Evolutionary conservation across 768 basidiomycete species (phyloP).

Genomic region (Tylopilus plumbeoviolaceoides): DNA sequence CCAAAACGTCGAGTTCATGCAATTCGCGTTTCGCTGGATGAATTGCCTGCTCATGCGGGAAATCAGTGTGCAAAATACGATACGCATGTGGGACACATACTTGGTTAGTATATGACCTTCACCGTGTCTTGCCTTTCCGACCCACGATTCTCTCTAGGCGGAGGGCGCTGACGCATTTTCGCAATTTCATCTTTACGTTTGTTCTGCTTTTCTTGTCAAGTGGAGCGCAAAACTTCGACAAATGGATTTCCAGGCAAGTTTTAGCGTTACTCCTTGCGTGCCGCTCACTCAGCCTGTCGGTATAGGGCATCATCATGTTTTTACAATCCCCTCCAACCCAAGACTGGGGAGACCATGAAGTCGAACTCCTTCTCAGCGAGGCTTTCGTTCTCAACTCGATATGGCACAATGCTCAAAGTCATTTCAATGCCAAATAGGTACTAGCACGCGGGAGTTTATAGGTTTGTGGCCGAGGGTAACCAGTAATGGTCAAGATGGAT

Average conservation of each 20-base stretch:
- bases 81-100: conserved; percentile 99
- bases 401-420: conserved; percentile 91
- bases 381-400: conserved; percentile 92
- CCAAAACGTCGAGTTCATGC: conserved; percentile 98
- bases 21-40: conserved; percentile 99
- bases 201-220: conserved; percentile 92
- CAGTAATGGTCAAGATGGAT: conserved; percentile 2
- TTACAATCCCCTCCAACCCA: conserved; percentile 90
- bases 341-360: conserved; percentile 92
- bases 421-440: conserved; percentile 58
- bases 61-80: conserved; percentile 93
- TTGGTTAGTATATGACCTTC: conserved; percentile 52
- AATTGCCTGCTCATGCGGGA: conserved; percentile 98
- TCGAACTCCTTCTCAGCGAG: conserved; percentile 92
- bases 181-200: conserved; percentile 97
- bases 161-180: conserved; percentile 98
- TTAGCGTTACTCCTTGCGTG: background rate
- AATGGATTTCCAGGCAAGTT: conserved; percentile 95
- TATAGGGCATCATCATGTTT: conserved; percentile 97
- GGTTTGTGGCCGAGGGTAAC: background rate
- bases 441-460: background rate
- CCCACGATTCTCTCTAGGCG: conserved; percentile 50
- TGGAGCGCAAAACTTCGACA: conserved; percentile 91
- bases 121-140: background rate
- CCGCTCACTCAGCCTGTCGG: background rate